Evolutionary conservation across 75 land plant species (phyloP).

Genomic region (Picea sitchensis): DNA sequence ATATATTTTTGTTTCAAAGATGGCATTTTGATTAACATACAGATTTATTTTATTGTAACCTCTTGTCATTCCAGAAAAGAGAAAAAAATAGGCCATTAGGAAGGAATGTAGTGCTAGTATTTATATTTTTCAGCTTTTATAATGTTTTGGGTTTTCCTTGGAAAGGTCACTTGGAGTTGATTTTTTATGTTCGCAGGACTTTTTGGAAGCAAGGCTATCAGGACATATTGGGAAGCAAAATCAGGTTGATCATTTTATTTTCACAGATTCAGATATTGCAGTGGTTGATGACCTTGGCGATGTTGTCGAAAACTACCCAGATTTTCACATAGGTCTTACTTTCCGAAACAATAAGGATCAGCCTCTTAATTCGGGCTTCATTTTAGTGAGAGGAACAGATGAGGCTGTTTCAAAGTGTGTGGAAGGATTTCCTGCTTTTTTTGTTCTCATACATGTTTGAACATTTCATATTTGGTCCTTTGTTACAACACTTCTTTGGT

Average conservation of each 20-base stretch:
- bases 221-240: conserved; percentile 15
- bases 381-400: conserved; percentile 73
- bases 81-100: not conserved
- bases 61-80: not conserved
- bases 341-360: conserved; percentile 90
- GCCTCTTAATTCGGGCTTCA: conserved; percentile 91
- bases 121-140: not conserved
- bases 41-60: not conserved
- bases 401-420: conserved; percentile 61
- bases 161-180: not conserved
- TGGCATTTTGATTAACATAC: not conserved
- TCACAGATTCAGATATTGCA: conserved; percentile 87
- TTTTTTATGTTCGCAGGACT: conserved; percentile 38
- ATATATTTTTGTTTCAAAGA: not conserved
- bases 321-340: conserved; percentile 85
- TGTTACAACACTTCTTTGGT: not conserved
- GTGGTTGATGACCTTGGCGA: conserved; percentile 70
- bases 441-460: not conserved
- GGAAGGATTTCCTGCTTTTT: not conserved
- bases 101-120: not conserved
- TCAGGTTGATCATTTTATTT: conserved; percentile 55
- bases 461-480: not conserved
- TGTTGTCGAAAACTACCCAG: conserved; percentile 43
- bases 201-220: conserved; percentile 36
- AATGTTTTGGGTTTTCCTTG: not conserved